A percentile compares a stretch with the other conserved stretches of the same genome.
Evolutionary conservation across 441 rosid genomes (phyloP).

Genomic region (Theobroma grandiflorum): DNA sequence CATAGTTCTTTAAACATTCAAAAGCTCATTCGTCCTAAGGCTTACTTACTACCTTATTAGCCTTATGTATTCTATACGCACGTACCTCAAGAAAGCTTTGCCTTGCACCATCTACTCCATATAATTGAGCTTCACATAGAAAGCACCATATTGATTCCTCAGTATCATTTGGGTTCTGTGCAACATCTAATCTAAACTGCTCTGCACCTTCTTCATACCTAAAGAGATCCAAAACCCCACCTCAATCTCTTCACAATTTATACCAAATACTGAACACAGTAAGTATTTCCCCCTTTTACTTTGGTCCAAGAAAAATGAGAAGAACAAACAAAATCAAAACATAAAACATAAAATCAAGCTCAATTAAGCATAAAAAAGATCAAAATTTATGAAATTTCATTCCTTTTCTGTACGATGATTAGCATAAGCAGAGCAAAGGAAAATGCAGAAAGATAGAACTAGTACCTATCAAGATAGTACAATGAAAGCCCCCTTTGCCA

Average conservation of each 20-base stretch:
- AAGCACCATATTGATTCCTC: constrained; percentile 97
- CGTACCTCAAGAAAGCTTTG: constrained; percentile 72
- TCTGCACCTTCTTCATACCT: constrained; percentile 80
- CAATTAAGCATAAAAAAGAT: not conserved
- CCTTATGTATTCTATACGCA: constrained; percentile 2
- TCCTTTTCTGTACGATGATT: not conserved
- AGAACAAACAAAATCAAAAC: not conserved
- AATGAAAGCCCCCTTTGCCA: constrained; percentile 98
- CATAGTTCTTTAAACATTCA: constrained; percentile 10
- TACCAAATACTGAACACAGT: not conserved
- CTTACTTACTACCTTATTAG: not conserved
- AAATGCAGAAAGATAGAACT: constrained; percentile 10
- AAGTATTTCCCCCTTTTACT: not conserved
- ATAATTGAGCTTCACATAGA: constrained; percentile 81
- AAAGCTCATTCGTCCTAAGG: constrained; percentile 3
- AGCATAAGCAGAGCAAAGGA: not conserved
- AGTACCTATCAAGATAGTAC: constrained; percentile 83
- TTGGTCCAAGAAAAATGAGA: not conserved
- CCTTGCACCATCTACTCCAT: constrained; percentile 74
- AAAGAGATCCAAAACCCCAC: constrained; percentile 11
- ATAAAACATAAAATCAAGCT: constrained; percentile 1
- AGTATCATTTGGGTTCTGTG: constrained; percentile 89
- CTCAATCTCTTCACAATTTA: constrained; percentile 19
- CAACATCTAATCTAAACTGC: constrained; percentile 84
- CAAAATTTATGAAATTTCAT: not conserved